Conservation (phyloP, 768 basidiomycete genomes). For the Pulveroboletus sp. region DNA sequence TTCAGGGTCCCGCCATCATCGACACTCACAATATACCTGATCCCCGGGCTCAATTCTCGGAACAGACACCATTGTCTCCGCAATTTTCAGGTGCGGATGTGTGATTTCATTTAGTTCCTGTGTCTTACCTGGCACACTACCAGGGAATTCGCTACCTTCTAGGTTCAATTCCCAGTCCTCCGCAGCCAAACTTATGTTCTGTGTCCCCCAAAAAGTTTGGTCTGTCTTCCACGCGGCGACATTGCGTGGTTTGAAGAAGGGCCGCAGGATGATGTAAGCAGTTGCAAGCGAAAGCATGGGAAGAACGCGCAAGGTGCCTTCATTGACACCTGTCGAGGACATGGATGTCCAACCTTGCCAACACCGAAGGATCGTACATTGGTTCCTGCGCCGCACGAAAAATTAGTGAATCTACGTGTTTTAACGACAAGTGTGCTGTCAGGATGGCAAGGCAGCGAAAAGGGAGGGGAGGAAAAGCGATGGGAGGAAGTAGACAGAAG, state of each 20-base stretch:
- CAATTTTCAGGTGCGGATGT: slow-evolving; percentile 60
- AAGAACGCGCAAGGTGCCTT: slow-evolving; percentile 62
- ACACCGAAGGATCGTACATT: slow-evolving; percentile 51
- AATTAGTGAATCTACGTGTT: neutral
- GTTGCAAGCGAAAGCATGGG: slow-evolving; percentile 52
- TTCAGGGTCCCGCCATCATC: neutral
- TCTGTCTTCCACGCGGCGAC: neutral
- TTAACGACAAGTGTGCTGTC: neutral
- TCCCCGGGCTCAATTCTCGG: slow-evolving; percentile 59
- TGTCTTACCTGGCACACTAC: slow-evolving; percentile 46
- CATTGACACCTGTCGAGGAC: slow-evolving; percentile 48
- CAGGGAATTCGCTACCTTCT: slow-evolving; percentile 49
- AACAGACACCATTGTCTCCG: slow-evolving; percentile 52
- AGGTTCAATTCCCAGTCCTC: slow-evolving; percentile 56
- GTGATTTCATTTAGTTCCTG: slow-evolving; percentile 52
- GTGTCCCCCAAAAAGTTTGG: neutral
- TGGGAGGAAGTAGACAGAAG: neutral
- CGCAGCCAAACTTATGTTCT: slow-evolving; percentile 32
- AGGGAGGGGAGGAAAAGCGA: neutral
- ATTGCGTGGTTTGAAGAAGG: slow-evolving; percentile 50
- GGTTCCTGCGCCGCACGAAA: slow-evolving; percentile 34
- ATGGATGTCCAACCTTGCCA: slow-evolving; percentile 58
- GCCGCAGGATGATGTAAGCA: slow-evolving; percentile 59
- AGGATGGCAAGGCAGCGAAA: slow-evolving; percentile 5
- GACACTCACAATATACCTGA: slow-evolving; percentile 50